Evolutionary conservation across 768 basidiomycete genomes (phyloP).

Genomic region (Mycena olivaceomarginata): DNA sequence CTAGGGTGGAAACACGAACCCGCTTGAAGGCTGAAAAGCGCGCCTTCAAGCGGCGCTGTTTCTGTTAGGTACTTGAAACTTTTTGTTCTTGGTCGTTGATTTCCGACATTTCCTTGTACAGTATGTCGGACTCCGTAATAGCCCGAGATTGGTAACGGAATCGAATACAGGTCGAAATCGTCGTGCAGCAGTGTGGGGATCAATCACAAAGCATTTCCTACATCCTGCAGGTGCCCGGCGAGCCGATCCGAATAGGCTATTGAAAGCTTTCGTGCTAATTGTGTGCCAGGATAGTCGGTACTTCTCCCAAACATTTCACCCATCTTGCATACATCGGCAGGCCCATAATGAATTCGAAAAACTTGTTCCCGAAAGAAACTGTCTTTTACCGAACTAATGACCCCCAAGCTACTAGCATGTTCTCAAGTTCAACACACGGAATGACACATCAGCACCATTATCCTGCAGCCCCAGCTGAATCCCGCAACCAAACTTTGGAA

Average conservation of each 20-base stretch:
- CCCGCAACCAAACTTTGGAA: constrained; percentile 9
- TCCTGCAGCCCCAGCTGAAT: not conserved
- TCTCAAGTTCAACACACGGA: not conserved
- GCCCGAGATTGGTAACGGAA: constrained; percentile 6
- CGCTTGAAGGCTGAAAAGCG: not conserved
- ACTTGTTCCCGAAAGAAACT: not conserved
- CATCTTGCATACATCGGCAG: not conserved
- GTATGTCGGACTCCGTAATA: constrained; percentile 5
- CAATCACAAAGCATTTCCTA: not conserved
- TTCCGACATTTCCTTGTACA: not conserved
- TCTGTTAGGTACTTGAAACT: constrained; percentile 9
- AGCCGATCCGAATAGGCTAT: not conserved
- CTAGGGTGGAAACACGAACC: not conserved
- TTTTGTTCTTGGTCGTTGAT: not conserved
- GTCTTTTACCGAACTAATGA: not conserved
- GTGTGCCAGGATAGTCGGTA: not conserved
- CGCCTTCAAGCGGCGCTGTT: not conserved
- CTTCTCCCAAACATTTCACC: not conserved
- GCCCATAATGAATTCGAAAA: not conserved
- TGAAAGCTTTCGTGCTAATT: not conserved
- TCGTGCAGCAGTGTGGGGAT: not conserved
- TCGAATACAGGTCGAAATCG: not conserved
- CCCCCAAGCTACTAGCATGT: not conserved
- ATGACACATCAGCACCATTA: not conserved
- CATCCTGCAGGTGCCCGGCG: not conserved